Percentiles rank a stretch among this genome's conserved stretches.
Evolutionary conservation across 2,329 filamentous ascomycete species (phyloP).

Genomic region (Penicillium sp.): DNA sequence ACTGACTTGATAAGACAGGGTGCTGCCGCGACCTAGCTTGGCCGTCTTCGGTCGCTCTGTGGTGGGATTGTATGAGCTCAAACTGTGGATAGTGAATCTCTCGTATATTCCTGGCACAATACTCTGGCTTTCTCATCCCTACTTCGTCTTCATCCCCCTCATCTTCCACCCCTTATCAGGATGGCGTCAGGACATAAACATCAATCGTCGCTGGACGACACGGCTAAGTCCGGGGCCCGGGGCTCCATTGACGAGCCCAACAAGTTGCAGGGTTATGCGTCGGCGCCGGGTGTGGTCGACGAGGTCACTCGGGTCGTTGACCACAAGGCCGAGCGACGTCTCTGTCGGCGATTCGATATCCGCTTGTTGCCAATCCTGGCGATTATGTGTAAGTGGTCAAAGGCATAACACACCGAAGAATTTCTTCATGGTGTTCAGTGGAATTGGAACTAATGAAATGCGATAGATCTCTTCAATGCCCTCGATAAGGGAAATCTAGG

Average conservation of each 20-base stretch:
- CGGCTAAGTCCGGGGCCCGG: conserved; percentile 15
- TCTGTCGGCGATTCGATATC: conserved; percentile 57
- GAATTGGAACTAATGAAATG: neutral
- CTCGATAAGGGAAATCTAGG: conserved; percentile 55
- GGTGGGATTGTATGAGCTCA: neutral
- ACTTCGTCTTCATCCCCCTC: neutral
- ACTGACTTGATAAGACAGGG: conserved; percentile 10
- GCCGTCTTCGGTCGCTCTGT: neutral
- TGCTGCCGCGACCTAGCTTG: neutral
- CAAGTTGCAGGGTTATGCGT: conserved; percentile 22
- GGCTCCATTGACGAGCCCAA: conserved; percentile 20
- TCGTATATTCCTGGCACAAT: neutral
- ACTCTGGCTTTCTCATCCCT: neutral
- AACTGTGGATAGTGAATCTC: neutral
- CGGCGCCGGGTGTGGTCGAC: conserved; percentile 21
- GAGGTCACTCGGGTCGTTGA: conserved; percentile 42
- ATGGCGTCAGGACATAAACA: conserved; percentile 6
- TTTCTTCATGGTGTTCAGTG: no score
- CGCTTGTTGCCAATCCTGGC: conserved; percentile 58
- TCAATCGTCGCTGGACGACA: conserved; percentile 17
- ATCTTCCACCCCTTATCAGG: neutral
- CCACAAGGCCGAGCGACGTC: conserved; percentile 48
- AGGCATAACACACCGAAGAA: no score
- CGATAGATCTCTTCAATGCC: conserved; percentile 56
- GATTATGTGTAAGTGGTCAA: conserved; percentile 52